A percentile compares a stretch with the other conserved stretches of the same genome.
Conservation (phyloP, 202 grass and related monocot genomes). For the Hordeum pubiflorum region DNA sequence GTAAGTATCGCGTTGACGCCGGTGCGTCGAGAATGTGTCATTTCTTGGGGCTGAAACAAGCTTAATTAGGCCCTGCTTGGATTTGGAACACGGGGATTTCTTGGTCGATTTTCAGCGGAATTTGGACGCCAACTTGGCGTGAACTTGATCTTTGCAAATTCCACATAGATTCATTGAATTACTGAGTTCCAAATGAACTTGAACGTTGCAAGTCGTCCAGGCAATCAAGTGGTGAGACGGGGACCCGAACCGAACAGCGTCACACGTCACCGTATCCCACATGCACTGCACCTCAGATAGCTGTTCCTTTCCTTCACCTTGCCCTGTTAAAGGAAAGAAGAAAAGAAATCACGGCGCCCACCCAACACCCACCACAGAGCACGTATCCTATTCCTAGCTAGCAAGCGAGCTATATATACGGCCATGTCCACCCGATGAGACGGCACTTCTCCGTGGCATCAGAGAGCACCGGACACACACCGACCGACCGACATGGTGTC, state of each 20-base stretch:
- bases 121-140: background rate
- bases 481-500: constrained; percentile 19
- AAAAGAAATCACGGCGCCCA: constrained; percentile 5
- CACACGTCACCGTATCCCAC: background rate
- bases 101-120: background rate
- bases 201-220: background rate
- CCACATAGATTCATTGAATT: background rate
- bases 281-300: background rate
- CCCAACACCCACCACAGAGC: background rate
- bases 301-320: background rate
- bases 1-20: background rate
- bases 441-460: background rate
- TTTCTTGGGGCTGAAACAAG: background rate
- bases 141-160: background rate
- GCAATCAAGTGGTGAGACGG: background rate
- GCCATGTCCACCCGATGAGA: background rate
- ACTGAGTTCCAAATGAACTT: background rate
- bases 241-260: background rate
- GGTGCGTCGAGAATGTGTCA: background rate
- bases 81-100: background rate
- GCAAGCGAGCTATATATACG: constrained; percentile 7
- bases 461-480: background rate
- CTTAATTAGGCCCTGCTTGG: background rate
- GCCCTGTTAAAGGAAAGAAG: background rate
- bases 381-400: background rate